phyloP scores from a whole-genome alignment of 2,329 filamentous ascomycete species.

The Colletotrichum horii region DNA sequence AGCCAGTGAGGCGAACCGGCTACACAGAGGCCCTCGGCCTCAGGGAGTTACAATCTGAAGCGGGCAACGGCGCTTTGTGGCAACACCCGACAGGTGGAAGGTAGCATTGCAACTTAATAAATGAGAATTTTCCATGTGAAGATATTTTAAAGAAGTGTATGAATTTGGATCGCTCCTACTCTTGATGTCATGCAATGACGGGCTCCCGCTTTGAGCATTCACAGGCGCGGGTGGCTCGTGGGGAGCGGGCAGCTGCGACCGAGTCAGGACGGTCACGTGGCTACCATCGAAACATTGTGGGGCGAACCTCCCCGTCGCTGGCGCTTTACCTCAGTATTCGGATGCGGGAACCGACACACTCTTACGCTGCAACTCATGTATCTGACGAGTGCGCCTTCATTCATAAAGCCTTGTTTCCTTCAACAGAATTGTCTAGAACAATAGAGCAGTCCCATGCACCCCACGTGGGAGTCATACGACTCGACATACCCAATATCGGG shows the following conservation, averaged over 20 bases:
- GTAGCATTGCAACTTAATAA: neutral
- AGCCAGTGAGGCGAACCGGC: constrained; percentile 15
- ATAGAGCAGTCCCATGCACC: constrained; percentile 1
- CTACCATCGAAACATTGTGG: neutral
- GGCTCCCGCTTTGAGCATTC: neutral
- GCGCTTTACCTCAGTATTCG: neutral
- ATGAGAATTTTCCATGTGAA: neutral
- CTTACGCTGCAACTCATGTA: neutral
- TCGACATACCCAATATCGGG: neutral
- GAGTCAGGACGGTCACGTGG: neutral
- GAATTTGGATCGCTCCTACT: neutral
- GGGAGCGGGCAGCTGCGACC: neutral
- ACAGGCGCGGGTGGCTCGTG: neutral
- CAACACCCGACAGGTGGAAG: neutral
- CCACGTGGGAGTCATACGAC: neutral
- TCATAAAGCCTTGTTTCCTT: neutral
- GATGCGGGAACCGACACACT: neutral
- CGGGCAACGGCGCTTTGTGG: neutral
- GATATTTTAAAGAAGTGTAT: neutral
- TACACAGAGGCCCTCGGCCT: neutral
- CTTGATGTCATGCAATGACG: neutral
- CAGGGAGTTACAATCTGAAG: neutral
- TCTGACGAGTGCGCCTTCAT: constrained; percentile 9
- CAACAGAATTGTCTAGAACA: constrained; percentile 12
- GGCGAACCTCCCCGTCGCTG: neutral